Base-by-base conservation (phyloP, 345 rosid genomes). In the Ceriops zippeliana region DNA sequence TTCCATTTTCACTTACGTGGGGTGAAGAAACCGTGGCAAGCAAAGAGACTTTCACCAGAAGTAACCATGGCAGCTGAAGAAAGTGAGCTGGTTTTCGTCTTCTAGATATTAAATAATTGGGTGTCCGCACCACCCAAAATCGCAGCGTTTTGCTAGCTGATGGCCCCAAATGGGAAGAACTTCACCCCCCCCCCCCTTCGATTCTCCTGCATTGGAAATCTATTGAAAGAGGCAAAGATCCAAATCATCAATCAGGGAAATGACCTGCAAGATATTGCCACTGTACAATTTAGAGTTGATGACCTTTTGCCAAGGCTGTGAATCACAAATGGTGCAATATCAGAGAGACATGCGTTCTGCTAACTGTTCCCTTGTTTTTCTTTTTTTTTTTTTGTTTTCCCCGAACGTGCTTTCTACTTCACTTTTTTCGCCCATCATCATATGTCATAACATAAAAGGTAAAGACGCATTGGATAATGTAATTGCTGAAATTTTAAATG, bases 401-500 rank as follows among this genome's bases (percentile, higher is more conserved):
- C 28, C 56, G 1, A n/a, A 24, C 59, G 24, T 27, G 24, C 10
- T 11, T 26, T 27, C 42, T 37, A 21, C n/a, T 13, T 34, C 58
- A 21, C 58, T 2, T 38, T 26, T 20, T 37, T 7, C 13, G 28
- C 19, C 22, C 1, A 51, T 42, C 30, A 64, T 27, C 2, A n/a
- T 32, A 16, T 32, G 31, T n/a, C 42, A 62, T 35, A 6, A 61
- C 61, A 22, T 2, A 26, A 26, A 20, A 28, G 31, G 51, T 6
- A 8, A 13, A 47, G 47, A 70, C 47, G 58, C 15, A 66, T 66
- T 49, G 86, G 86, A 66, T 86, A 9, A 5, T 31, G 6, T 31
- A 31, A 31, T 31, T 31, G 6, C 4, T 31, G 0, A 5, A 4
- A 31, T 31, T 31, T 31, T 31, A 31, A 31, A 4, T 31, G 5